Percentiles rank a stretch among this genome's conserved stretches.
These are phyloP conservation scores for Calamus simplicifolius DNA, from an alignment of 176 grass and related monocot species.

Conservation along the genomic window DNA sequence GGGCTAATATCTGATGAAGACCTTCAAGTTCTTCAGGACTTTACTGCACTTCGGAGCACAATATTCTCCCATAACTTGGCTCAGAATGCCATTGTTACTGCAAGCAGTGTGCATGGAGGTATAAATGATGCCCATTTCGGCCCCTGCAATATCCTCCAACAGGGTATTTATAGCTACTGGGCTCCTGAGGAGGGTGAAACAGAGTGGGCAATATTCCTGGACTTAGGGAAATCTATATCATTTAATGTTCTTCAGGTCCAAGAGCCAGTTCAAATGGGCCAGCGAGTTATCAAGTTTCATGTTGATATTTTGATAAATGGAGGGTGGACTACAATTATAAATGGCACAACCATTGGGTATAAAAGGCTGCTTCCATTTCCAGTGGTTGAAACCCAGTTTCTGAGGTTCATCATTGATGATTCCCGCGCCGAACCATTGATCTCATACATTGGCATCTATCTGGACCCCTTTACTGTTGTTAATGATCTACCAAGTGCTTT, in stretches of 20 bases:
- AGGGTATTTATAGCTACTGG: constrained; percentile 68
- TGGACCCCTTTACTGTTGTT: constrained; percentile 39
- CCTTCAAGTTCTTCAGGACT: constrained; percentile 60
- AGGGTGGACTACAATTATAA: constrained; percentile 42
- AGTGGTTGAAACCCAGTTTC: constrained; percentile 24
- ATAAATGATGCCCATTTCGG: constrained; percentile 39
- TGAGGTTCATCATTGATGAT: constrained; percentile 46
- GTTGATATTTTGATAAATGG: constrained; percentile 40
- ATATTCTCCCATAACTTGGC: constrained; percentile 77
- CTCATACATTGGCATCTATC: constrained; percentile 61
- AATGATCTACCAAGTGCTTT: constrained; percentile 23
- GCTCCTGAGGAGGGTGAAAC: constrained; percentile 48
- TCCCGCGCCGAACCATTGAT: constrained; percentile 63
- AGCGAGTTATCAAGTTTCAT: constrained; percentile 71
- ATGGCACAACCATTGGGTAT: constrained; percentile 74
- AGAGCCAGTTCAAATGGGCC: constrained; percentile 93
- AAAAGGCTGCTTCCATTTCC: constrained; percentile 69
- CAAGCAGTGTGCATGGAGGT: constrained; percentile 64
- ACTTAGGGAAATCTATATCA: constrained; percentile 33
- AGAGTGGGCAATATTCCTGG: constrained; percentile 52
- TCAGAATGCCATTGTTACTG: constrained; percentile 42
- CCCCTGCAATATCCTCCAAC: constrained; percentile 48
- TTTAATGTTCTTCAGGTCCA: constrained; percentile 84
- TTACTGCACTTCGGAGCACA: constrained; percentile 40
- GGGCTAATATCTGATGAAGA: constrained; percentile 78